phyloP scores from a whole-genome alignment of 345 rosid genomes.

The Populus tremula region DNA sequence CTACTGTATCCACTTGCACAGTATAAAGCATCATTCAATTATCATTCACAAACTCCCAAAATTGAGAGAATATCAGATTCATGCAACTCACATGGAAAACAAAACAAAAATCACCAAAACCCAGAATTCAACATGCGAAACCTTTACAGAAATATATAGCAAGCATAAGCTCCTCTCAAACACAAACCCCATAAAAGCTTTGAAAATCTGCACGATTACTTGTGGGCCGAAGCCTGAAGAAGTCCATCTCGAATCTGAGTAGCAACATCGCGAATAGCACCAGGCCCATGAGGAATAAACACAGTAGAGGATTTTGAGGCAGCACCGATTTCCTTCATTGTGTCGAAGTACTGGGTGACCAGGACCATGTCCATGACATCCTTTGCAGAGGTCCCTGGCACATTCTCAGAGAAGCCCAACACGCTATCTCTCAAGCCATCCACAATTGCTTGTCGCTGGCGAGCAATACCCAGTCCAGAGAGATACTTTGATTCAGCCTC shows the following conservation, averaged over 20 bases:
- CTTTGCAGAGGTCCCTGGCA: slow-evolving; percentile 9
- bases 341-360: slow-evolving; percentile 10
- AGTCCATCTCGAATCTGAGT: slow-evolving; percentile 13
- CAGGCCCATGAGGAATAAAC: slow-evolving; percentile 17
- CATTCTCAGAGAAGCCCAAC: slow-evolving; percentile 12
- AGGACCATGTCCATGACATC: slow-evolving; percentile 16
- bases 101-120: neutral
- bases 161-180: neutral
- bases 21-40: neutral
- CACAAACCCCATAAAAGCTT: neutral
- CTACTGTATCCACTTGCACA: too few relatives aligned
- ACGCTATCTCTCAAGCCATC: slow-evolving; percentile 13
- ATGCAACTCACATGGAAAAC: too few relatives aligned
- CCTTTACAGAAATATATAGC: neutral
- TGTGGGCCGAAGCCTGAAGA: slow-evolving; percentile 8
- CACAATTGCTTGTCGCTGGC: slow-evolving; percentile 16
- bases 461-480: slow-evolving; percentile 10
- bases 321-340: slow-evolving; percentile 13
- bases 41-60: too few relatives aligned
- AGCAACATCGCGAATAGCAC: slow-evolving; percentile 12
- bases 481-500: slow-evolving; percentile 18
- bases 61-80: too few relatives aligned
- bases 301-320: slow-evolving; percentile 3
- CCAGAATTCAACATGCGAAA: neutral
- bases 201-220: slow-evolving; percentile 1